Evolutionary conservation across 108 stramenopile species (phyloP), one percentile per base, ranked within the genome.

Genomic region (Craspedostauros australis): DNA sequence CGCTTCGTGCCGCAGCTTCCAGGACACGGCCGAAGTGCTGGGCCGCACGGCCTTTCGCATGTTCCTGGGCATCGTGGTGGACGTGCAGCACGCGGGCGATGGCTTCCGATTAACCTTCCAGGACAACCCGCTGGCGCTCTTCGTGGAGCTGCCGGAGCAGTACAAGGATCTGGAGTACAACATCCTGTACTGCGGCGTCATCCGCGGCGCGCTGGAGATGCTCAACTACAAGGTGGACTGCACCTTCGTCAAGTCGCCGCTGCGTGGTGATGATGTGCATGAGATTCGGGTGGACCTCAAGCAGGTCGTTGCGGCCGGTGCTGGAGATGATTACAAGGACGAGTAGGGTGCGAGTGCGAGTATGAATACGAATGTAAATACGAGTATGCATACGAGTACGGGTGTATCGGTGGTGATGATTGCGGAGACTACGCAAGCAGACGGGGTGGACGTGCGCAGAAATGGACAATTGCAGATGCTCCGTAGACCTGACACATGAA

Each of bases 191-290:
- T 94, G 93, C 60, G 97, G 97, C 0, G 76, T 95, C 9, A 75
- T 96, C 25, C 74, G 91, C 15, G 97, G 97, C 11, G 94, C 95
- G 8, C 44, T 98, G 57, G 97, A 96, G 62, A 88, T 91, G 75
- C 79, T 98, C 24, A 83, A 90, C 46, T 70, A 81, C 29, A 83
- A 82, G 58, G 91, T 94, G 7, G 81, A 82, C 43, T 86, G 82
- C 46, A 70, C 50, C 15, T 75, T 92, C 45, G 80, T 94, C 36
- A 51, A 84, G 41, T 91, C 91, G 49, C 64, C 66, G 8, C 64
- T 95, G 49, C 66, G 72, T 46, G 94, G 94, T 19, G 88, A 93
- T 54, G 94, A 97, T 26, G 66, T 81, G 36, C 88, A 95, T 60
- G 96, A 97, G 77, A 88, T 97, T 44, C 50, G 82, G 54, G 89